Conservation (phyloP, 2,329 filamentous ascomycete genomes). For the Fusarium goolgardi region DNA sequence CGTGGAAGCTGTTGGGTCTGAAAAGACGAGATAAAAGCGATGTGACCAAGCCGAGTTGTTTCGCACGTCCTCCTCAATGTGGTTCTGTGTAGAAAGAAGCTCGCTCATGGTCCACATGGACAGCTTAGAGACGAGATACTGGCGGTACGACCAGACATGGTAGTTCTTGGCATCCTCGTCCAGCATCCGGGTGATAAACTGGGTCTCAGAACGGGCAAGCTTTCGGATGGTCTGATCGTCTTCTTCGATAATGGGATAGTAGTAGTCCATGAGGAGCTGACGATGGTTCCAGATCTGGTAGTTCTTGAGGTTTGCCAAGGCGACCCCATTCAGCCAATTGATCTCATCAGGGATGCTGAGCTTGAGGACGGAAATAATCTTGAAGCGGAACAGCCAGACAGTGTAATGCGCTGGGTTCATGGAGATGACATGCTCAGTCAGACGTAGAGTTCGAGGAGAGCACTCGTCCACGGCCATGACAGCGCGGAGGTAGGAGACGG, state of each 20-base stretch:
- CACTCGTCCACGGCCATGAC: slow-evolving; percentile 91
- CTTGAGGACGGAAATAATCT: slow-evolving; percentile 75
- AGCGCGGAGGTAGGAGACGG: slow-evolving; percentile 91
- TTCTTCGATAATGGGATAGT: slow-evolving; percentile 69
- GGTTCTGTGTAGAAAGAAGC: slow-evolving; percentile 74
- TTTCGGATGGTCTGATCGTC: slow-evolving; percentile 64
- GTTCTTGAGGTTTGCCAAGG: slow-evolving; percentile 90
- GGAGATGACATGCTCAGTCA: slow-evolving; percentile 90
- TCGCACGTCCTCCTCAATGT: slow-evolving; percentile 83
- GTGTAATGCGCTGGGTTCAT: slow-evolving; percentile 99
- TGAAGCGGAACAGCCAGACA: slow-evolving; percentile 95
- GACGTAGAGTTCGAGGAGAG: slow-evolving; percentile 78
- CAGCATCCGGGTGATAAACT: slow-evolving; percentile 85
- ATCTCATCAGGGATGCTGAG: slow-evolving; percentile 78
- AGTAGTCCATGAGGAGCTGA: slow-evolving; percentile 71
- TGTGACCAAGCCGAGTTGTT: slow-evolving; percentile 99
- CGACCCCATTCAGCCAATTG: slow-evolving; percentile 85
- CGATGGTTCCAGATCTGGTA: slow-evolving; percentile 96
- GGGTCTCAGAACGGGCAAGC: slow-evolving; percentile 74
- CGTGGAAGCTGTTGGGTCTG: slow-evolving; percentile 65
- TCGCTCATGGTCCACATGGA: slow-evolving; percentile 78
- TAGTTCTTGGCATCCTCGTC: slow-evolving; percentile 94
- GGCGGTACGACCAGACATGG: slow-evolving; percentile 96
- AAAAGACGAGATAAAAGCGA: slow-evolving; percentile 92
- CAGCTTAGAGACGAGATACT: slow-evolving; percentile 73